Evolutionary conservation across 106 monocot species (phyloP), one percentile per base, ranked within the genome.

Genomic region (Dendrobium nobile): DNA sequence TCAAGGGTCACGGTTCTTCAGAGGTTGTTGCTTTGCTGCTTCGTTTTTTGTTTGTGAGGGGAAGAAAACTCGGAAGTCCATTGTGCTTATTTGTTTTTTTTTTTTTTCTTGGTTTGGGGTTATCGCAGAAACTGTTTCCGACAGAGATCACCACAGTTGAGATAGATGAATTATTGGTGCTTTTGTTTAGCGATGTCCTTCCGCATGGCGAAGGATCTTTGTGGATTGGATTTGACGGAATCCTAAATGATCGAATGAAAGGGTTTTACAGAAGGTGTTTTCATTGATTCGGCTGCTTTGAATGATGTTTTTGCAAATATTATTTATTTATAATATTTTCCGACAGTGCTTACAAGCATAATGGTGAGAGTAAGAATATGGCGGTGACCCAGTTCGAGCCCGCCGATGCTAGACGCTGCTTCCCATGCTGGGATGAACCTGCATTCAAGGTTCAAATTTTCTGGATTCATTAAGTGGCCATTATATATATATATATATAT

Each of bases 351-450:
- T 97, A 94, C 47, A 90, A 92, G 81, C 85, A 89, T 43, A 82
- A 91, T 61, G 97, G 97, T 19, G 89, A 91, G 82, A 88, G 85
- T 67, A 89, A 84, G 58, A 92, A 94, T 78, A 97, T 97, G 97
- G 94, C 94, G 0, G 97, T 97, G 33, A 94, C 97, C 1, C 97
- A 97, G 65, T 97, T 94, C 45, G 90, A 97, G 85, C 83, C 97
- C 1, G 94, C 89, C 5, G 94, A 97, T 94, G 94, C 94, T 6
- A 84, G 97, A 42, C 90, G 94, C 9, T 97, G 97, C 81, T 97
- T 97, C 75, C 97, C 97, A 15, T 97, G 94, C 55, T 97, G 97
- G 97, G 97, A 97, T 88, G 97, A 97, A 55, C 97, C 97, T 70
- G 90, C 89, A 15, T 90, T 90, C 51, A 97, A 97, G 94, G 94